These are phyloP conservation scores for Sordaria brevicollis DNA, from an alignment of 495 filamentous ascomycete genomes.

Conservation along the genomic window DNA sequence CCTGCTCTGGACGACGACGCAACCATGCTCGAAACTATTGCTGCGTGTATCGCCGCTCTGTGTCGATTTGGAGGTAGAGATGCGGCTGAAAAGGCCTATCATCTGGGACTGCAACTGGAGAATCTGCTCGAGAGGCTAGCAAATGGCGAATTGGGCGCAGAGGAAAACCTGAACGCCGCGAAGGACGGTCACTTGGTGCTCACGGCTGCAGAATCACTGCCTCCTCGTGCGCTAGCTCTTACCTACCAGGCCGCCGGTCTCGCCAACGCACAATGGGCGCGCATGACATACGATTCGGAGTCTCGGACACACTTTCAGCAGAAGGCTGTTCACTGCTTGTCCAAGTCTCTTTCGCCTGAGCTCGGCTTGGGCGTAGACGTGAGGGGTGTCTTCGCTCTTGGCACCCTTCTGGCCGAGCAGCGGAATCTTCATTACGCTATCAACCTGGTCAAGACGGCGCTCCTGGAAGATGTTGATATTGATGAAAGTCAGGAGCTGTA, in stretches of 20 bases:
- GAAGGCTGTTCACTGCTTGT: conserved; percentile 62
- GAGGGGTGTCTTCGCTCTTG: conserved; percentile 70
- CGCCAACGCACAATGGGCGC: conserved; percentile 75
- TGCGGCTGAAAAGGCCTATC: conserved; percentile 66
- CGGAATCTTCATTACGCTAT: conserved; percentile 68
- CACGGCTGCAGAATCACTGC: conserved; percentile 25
- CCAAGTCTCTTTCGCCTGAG: conserved; percentile 56
- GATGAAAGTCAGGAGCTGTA: conserved; percentile 23
- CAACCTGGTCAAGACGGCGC: conserved; percentile 55
- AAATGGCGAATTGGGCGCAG: conserved; percentile 10
- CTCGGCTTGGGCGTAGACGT: conserved; percentile 50
- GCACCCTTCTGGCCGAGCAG: conserved; percentile 68
- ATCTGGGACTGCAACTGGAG: conserved; percentile 54
- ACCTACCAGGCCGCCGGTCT: conserved; percentile 76
- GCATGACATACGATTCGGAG: conserved; percentile 62
- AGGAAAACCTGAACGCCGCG: conserved; percentile 17
- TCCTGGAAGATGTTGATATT: conserved; percentile 30
- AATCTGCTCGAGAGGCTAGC: conserved; percentile 40
- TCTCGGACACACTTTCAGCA: conserved; percentile 56
- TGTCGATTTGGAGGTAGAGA: conserved; percentile 66
- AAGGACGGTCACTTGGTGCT: conserved; percentile 21
- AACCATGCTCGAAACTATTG: conserved; percentile 61
- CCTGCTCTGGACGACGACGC: conserved; percentile 67
- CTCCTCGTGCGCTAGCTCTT: conserved; percentile 46
- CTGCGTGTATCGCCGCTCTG: conserved; percentile 68